Evolutionary conservation across 1,284 basidiomycete genomes (phyloP), one percentile per base, ranked within the genome.

Genomic region (Coriolopsis trogii): DNA sequence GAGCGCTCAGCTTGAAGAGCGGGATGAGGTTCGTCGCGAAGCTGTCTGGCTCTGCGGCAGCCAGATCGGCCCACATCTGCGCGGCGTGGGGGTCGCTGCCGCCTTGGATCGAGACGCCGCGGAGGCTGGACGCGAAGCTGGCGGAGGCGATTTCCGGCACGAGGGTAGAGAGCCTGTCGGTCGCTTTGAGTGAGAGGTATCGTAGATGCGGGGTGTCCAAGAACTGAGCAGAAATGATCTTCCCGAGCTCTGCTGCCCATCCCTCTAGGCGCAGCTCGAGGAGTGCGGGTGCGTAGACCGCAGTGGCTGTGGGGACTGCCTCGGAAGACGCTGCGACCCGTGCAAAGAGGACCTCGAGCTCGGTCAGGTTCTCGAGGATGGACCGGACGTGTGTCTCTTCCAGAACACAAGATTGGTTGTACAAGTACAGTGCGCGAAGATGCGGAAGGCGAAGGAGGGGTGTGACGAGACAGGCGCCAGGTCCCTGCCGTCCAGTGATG

Each of bases 371-470:
- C 16, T 38, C 33, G 8, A 55, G 29, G 8, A 59, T 23, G n/a
- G 28, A 25, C 24, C 28, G 41, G 18, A 55, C 6, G 13, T 44
- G 45, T 9, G 29, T 18, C 6, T 50, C 49, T 2, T 28, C 18
- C 12, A 59, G n/a, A 0, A 13, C 12, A 25, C 40, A 37, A 2
- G 52, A 28, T n/a, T 50, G 43, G 25, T 49, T 48, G 33, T 38
- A 46, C 9, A 59, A 33, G 31, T 18, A 26, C 3, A 59, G 53
- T 13, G 51, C 43, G 45, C 48, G 48, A 12, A 59, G 34, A 10
- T 15, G 43, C 2, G 41, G 38, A 12, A 59, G 25, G 0, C 30
- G 13, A 13, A 41, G 15, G n/a, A 59, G 15, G 25, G 37, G 30
- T 3, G 51, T 46, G 3, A 50, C 9, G 6, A 59, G 25, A 3